phyloP scores from a whole-genome alignment of 495 filamentous ascomycete species.

The Aspergillus olivimuriae region DNA sequence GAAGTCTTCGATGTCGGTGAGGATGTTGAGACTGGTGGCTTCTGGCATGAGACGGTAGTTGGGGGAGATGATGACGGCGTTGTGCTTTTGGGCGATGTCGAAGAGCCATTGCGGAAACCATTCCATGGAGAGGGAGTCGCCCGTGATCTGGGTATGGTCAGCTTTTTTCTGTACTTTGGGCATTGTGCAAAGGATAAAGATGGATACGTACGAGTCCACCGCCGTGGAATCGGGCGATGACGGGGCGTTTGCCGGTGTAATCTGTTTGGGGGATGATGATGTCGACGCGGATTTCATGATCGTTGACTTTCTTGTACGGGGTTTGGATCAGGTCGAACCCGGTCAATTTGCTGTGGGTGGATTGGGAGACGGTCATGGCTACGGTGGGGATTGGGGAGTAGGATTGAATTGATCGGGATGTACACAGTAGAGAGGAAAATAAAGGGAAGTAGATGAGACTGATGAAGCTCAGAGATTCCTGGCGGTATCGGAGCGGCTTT shows the following conservation, averaged over 20 bases:
- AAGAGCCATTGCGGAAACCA: constrained; percentile 28
- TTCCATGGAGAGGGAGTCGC: constrained; percentile 23
- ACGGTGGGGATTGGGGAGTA: neutral
- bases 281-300: constrained; percentile 28
- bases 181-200: neutral
- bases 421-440: too few relatives aligned
- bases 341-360: constrained; percentile 14
- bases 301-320: constrained; percentile 25
- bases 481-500: too few relatives aligned
- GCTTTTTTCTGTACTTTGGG: too few relatives aligned
- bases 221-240: constrained; percentile 27
- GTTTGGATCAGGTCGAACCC: constrained; percentile 25
- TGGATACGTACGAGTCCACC: constrained; percentile 25
- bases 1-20: constrained; percentile 44
- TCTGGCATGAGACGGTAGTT: constrained; percentile 51
- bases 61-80: constrained; percentile 35
- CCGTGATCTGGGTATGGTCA: constrained; percentile 19
- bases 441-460: too few relatives aligned
- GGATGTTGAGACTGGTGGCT: constrained; percentile 37
- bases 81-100: constrained; percentile 22
- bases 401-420: too few relatives aligned
- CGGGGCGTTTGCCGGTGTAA: constrained; percentile 17
- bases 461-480: neutral
- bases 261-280: constrained; percentile 23
- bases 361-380: neutral